Evolutionary conservation across 2,329 filamentous ascomycete species (phyloP).

Genomic region (Mycosphaerella arachidis): DNA sequence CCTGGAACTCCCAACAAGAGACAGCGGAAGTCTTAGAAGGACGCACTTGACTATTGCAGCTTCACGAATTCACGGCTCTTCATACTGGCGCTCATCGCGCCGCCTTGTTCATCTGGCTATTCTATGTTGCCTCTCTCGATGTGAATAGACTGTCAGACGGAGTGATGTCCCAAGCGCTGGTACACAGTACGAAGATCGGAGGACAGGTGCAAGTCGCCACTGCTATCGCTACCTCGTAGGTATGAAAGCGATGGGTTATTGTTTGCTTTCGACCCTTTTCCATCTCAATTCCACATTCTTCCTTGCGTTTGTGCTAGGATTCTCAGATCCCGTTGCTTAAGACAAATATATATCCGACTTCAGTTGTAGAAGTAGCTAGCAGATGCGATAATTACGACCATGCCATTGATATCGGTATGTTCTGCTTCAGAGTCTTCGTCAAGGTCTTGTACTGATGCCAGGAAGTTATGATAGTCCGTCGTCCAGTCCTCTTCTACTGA

Average conservation of each 20-base stretch:
- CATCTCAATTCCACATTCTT: neutral
- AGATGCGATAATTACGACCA: too few relatives aligned
- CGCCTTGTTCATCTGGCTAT: neutral
- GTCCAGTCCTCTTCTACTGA: too few relatives aligned
- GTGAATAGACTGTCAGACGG: neutral
- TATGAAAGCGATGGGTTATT: neutral
- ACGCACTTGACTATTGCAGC: neutral
- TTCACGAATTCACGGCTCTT: neutral
- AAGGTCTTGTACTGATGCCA: too few relatives aligned
- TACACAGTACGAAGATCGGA: neutral
- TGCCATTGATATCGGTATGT: too few relatives aligned
- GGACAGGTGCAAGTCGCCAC: neutral
- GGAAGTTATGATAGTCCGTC: too few relatives aligned
- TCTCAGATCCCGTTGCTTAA: too few relatives aligned
- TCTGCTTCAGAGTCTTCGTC: too few relatives aligned
- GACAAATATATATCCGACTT: too few relatives aligned
- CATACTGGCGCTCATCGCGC: neutral
- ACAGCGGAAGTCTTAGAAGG: constrained; percentile 5
- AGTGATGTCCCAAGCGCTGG: neutral
- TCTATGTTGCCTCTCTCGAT: neutral
- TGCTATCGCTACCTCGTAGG: neutral
- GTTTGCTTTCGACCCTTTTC: neutral
- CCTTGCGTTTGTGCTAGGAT: neutral
- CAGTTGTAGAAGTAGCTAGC: too few relatives aligned
- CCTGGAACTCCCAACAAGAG: constrained; percentile 26